Base-by-base conservation (phyloP, 2,329 filamentous ascomycete genomes). In the Dactylellina leptospora region DNA sequence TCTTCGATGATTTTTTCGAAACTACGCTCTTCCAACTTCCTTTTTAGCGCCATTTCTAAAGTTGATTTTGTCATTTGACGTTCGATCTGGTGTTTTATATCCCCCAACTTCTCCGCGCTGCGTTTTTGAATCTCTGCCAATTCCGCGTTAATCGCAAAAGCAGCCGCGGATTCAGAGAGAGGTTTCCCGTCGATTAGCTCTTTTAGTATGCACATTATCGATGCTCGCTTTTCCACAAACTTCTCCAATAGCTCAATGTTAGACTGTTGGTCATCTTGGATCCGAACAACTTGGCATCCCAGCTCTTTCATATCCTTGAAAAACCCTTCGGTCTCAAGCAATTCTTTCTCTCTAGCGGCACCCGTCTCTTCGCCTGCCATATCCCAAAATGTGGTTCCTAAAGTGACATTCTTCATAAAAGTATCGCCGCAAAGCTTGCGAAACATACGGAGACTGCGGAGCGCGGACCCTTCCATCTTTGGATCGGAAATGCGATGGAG, bases 351-450 rank as follows among this genome's bases (percentile, higher is more conserved):
- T 42, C 76, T 74, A 59, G 30, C 48, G 6, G 58, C 18, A 6
- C 73, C 73, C 51, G 62, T 30, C 18, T 58, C 59, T 4, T 53
- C 28, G 23, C 61, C 51, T 18, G 27, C 33, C 9, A 13, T 25
- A 11, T 22, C 30, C 81, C 81, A 83, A 76, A 80, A 79, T 13
- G 78, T 82, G 2, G 82, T 83, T 0, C 77, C 78, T 11, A 83
- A 74, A 3, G 81, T 74, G 16, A 83, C 80, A 47, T 61, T 75
- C 22, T 33, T 74, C 1, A 82, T 75, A 20, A 77, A 77, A 13
- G 79, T 75, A 16, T 80, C 75, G 1, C 78, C 78, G 45, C 76
- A 78, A 1, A 79, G 75, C 18, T 79, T 75, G 44, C 78, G 76
- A 63, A 82, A 81, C 74, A 81, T 80, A 6, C 73, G 61, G 0